Percentiles rank a stretch among this genome's conserved stretches.
Evolutionary conservation across 768 basidiomycete genomes (phyloP).

Genomic region (Asterophora parasitica): DNA sequence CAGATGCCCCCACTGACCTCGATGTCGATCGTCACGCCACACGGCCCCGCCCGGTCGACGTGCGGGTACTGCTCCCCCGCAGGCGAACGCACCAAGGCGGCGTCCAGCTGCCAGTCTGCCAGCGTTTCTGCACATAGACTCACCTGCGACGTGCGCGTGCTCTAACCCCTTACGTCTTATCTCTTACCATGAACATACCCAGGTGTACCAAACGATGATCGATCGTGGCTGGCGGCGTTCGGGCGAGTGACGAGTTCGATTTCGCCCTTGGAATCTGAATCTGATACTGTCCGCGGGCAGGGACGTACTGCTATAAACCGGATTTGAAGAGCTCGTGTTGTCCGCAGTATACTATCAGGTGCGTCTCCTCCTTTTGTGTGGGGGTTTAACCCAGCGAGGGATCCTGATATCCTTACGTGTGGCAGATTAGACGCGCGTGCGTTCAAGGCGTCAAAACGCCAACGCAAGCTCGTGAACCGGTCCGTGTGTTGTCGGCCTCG

Average conservation of each 20-base stretch:
- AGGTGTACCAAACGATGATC: conserved; percentile 82
- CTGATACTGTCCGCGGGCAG: conserved; percentile 25
- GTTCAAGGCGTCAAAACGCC: conserved; percentile 70
- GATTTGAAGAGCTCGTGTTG: conserved; percentile 81
- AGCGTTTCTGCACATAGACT: conserved; percentile 46
- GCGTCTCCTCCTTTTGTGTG: conserved; percentile 9
- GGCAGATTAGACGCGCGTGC: conserved; percentile 59
- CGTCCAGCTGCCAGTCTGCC: conserved; percentile 44
- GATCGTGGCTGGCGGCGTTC: conserved; percentile 84
- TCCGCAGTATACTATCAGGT: conserved; percentile 94
- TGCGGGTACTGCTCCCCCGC: conserved; percentile 69
- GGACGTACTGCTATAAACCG: conserved; percentile 82
- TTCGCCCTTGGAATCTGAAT: not conserved
- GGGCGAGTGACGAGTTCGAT: conserved; percentile 29
- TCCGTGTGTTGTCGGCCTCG: conserved; percentile 23
- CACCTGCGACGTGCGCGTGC: conserved; percentile 35
- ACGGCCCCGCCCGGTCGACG: conserved; percentile 30
- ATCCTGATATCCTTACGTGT: no score
- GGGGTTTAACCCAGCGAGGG: no score
- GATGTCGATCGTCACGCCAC: conserved; percentile 35
- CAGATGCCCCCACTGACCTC: no score
- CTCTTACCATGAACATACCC: conserved; percentile 5
- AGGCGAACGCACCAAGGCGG: conserved; percentile 38
- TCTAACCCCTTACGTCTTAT: no score
- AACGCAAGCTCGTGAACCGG: conserved; percentile 73